Evolutionary conservation across 306 rosid genomes (phyloP).

Genomic region (Cotoneaster glaucophyllus): DNA sequence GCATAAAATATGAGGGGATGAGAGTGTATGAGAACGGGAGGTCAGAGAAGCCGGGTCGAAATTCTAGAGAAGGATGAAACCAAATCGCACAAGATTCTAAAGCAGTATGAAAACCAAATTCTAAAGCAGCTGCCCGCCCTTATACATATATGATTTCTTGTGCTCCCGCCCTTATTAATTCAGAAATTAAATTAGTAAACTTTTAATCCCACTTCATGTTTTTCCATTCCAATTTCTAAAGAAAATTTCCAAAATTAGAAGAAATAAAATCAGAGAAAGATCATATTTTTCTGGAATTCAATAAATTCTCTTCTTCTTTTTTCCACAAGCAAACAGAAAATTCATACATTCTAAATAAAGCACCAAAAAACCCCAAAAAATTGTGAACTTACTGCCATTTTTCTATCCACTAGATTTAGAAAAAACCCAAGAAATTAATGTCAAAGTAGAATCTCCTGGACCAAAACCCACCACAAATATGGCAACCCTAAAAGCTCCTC

Average conservation of each 20-base stretch:
- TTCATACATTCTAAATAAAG: slow-evolving; percentile 2
- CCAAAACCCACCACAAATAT: slow-evolving; percentile 14
- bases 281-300: not conserved
- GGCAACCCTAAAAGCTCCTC: slow-evolving; percentile 24
- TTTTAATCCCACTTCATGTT: not conserved
- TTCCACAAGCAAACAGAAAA: slow-evolving; percentile 21
- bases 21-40: no score
- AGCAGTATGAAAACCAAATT: no score
- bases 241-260: not conserved
- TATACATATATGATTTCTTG: no score
- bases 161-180: not conserved
- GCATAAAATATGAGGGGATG: no score
- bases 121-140: no score
- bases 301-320: not conserved
- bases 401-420: slow-evolving; percentile 30
- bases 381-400: slow-evolving; percentile 63
- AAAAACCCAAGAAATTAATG: slow-evolving; percentile 13
- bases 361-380: not conserved
- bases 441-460: slow-evolving; percentile 19
- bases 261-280: not conserved
- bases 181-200: not conserved
- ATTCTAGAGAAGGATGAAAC: no score
- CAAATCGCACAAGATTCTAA: no score
- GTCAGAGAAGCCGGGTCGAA: no score
- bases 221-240: not conserved